These are phyloP conservation scores for Leavenworthia alabamica DNA, from an alignment of 345 rosid species.

Conservation along the genomic window DNA sequence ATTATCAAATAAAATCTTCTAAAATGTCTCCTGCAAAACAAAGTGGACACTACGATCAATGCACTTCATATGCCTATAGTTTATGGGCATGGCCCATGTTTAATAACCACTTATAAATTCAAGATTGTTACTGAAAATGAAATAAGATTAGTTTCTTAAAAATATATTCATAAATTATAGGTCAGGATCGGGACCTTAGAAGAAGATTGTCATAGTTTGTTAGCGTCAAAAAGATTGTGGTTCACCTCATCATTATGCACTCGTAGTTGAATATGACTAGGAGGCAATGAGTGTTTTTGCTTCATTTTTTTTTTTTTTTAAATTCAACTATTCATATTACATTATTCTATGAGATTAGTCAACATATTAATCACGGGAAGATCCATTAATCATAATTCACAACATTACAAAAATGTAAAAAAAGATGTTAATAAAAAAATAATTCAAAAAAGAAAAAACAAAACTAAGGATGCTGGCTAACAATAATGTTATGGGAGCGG, in stretches of 20 bases:
- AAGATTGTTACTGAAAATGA: neutral
- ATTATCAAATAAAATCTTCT: neutral
- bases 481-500: neutral
- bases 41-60: constrained; percentile 20
- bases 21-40: constrained; percentile 12
- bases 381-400: neutral
- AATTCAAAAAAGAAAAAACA: neutral
- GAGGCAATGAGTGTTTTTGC: constrained; percentile 27
- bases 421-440: neutral
- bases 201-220: constrained; percentile 8
- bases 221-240: constrained; percentile 22
- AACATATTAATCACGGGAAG: constrained; percentile 25
- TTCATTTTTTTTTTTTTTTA: neutral
- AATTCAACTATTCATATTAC: neutral
- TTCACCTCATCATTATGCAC: constrained; percentile 28
- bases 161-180: neutral
- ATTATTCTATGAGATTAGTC: constrained; percentile 21
- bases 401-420: constrained; percentile 1
- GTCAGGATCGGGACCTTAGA: constrained; percentile 24
- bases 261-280: constrained; percentile 32
- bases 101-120: neutral
- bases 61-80: constrained; percentile 10
- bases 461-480: neutral
- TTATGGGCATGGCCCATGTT: neutral
- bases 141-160: neutral